These are phyloP conservation scores for Phialocephala subalpina DNA, from an alignment of 2,329 filamentous ascomycete species.

Conservation along the genomic window DNA sequence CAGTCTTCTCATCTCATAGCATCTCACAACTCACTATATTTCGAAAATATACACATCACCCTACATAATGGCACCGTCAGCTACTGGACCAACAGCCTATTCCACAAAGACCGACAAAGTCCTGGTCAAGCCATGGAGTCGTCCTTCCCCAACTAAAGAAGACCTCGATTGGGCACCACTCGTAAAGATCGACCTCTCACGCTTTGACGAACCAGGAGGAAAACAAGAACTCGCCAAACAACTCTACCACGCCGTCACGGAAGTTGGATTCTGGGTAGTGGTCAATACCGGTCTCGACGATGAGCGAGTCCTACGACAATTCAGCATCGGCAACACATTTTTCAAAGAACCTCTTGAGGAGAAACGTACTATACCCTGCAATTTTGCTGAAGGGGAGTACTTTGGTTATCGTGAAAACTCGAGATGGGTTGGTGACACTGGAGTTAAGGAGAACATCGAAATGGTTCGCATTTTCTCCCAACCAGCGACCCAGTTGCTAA, in stretches of 20 bases:
- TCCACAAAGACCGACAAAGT: conserved; percentile 26
- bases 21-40: neutral
- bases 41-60: neutral
- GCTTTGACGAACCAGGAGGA: conserved; percentile 55
- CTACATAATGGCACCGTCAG: conserved; percentile 40
- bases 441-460: conserved; percentile 57
- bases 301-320: conserved; percentile 65
- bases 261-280: conserved; percentile 63
- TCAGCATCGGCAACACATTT: conserved; percentile 64
- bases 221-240: conserved; percentile 58
- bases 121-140: conserved; percentile 44
- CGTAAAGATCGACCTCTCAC: conserved; percentile 52
- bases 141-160: conserved; percentile 42
- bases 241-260: conserved; percentile 56
- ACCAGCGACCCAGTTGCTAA: conserved; percentile 1
- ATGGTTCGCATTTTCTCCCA: conserved; percentile 49
- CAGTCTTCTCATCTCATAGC: neutral
- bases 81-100: conserved; percentile 17
- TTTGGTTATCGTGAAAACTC: conserved; percentile 56
- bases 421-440: conserved; percentile 23
- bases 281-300: conserved; percentile 65
- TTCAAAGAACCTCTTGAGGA: conserved; percentile 63
- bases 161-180: conserved; percentile 34
- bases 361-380: conserved; percentile 58
- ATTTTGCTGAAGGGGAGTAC: conserved; percentile 55